Evolutionary conservation across 1,284 basidiomycete genomes (phyloP), one percentile per base, ranked within the genome.

Genomic region (Pseudozyma hubeiensis): DNA sequence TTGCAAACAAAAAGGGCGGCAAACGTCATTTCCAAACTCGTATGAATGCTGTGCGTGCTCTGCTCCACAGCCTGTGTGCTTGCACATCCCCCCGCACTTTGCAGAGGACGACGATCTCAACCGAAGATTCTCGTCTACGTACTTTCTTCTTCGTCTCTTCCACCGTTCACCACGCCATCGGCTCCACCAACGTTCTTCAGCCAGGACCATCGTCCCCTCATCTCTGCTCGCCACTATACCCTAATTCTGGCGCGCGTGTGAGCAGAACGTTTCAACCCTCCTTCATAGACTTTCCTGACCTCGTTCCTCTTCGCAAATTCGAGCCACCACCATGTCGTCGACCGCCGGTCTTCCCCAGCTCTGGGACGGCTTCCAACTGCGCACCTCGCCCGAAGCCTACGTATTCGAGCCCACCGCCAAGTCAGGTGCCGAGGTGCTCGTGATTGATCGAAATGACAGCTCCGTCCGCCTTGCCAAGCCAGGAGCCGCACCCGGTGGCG

Each of bases 401-500:
- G 50, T 66, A 30, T 70, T 75, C 17, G 72, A 75, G 39, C 72
- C 72, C 0, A 65, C 63, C 5, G 55, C 61, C 8, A 35, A 54
- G 4, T 58, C 60, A 2, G 31, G 24, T 2, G 24, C 57, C 40
- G 67, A 75, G 49, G 30, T 51, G 33, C 67, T 75, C 8, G 56
- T 70, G 19, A 59, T 75, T 45, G 67, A 75, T 37, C 62, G 72
- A 34, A 66, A 57, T 29, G 62, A 70, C 50, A 65, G 63, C 60
- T 29, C 48, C n/a, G 34, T 75, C 30, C 64, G 63, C 50, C 55
- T 75, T 16, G 40, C 46, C 48, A 60, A 69, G 24, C 49, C 61
- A 40, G 53, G 43, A 24, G 49, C 63, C 5, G 41, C 66, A 13
- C 49, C 49, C 6, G 40, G 46, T 24, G 56, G 50, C 16, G 72